Conservation (phyloP, 2,329 filamentous ascomycete genomes). For the Calonectria hawksworthii region DNA sequence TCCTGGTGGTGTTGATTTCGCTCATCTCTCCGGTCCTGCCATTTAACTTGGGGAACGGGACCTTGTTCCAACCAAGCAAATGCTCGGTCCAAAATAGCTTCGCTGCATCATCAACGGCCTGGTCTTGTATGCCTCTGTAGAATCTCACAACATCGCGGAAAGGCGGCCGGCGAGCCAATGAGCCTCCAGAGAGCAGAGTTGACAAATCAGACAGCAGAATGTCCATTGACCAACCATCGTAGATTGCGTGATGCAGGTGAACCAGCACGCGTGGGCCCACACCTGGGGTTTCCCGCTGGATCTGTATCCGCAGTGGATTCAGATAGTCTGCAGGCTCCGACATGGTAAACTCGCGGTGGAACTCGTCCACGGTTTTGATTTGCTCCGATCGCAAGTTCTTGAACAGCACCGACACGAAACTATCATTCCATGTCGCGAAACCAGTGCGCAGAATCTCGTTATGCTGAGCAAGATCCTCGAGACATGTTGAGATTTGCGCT, state of each 20-base stretch:
- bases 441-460: constrained; percentile 83
- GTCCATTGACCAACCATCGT: constrained; percentile 95
- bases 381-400: constrained; percentile 59
- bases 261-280: constrained; percentile 56
- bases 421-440: constrained; percentile 69
- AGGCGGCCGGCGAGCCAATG: constrained; percentile 61
- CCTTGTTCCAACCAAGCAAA: constrained; percentile 69
- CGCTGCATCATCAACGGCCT: constrained; percentile 55
- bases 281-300: constrained; percentile 50
- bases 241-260: constrained; percentile 85
- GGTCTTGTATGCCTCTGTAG: constrained; percentile 50
- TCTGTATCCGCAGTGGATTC: constrained; percentile 73
- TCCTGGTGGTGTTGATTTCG: constrained; percentile 31
- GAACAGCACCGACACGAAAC: constrained; percentile 69
- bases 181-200: constrained; percentile 55
- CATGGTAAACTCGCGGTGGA: constrained; percentile 56
- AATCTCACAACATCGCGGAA: constrained; percentile 73
- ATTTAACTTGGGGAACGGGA: constrained; percentile 67
- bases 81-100: constrained; percentile 79
- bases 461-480: constrained; percentile 62
- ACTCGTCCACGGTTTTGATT: constrained; percentile 56
- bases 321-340: constrained; percentile 58
- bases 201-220: constrained; percentile 78
- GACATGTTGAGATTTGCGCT: constrained; percentile 60
- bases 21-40: constrained; percentile 40